Evolutionary conservation across 2,329 filamentous ascomycete genomes (phyloP).

Genomic region (Colletotrichum higginsianum): DNA sequence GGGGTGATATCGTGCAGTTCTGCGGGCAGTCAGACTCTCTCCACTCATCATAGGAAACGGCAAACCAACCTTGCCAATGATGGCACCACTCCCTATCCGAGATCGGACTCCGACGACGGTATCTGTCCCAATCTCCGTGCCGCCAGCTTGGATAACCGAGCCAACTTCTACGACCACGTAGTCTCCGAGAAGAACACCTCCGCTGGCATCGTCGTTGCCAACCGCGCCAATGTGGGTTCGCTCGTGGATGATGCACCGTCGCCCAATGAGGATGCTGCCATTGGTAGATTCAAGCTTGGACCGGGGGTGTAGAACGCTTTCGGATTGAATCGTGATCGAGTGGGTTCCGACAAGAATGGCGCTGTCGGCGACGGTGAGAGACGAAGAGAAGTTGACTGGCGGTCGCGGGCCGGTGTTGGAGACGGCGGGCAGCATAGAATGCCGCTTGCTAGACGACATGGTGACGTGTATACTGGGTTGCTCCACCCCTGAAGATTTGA

Average conservation of each 20-base stretch:
- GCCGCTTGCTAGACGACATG: slow-evolving; percentile 66
- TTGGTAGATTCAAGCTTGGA: slow-evolving; percentile 83
- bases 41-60: background rate
- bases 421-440: slow-evolving; percentile 69
- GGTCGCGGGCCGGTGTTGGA: slow-evolving; percentile 70
- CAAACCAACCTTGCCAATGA: slow-evolving; percentile 70
- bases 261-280: slow-evolving; percentile 85
- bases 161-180: slow-evolving; percentile 75
- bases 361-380: slow-evolving; percentile 73
- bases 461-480: slow-evolving; percentile 21
- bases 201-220: slow-evolving; percentile 51
- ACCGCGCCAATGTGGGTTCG: slow-evolving; percentile 68
- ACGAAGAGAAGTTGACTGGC: slow-evolving; percentile 73
- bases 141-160: slow-evolving; percentile 73
- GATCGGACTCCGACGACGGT: slow-evolving; percentile 72
- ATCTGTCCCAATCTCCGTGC: slow-evolving; percentile 74
- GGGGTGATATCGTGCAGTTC: slow-evolving; percentile 80
- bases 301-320: slow-evolving; percentile 89
- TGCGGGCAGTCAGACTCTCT: slow-evolving; percentile 48
- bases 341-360: slow-evolving; percentile 79
- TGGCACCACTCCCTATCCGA: slow-evolving; percentile 71
- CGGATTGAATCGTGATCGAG: slow-evolving; percentile 82
- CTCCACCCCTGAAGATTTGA: slow-evolving; percentile 25
- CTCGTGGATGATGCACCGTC: slow-evolving; percentile 87
- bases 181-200: slow-evolving; percentile 72